Evolutionary conservation across 1,284 basidiomycete species (phyloP), one percentile per base, ranked within the genome.

Genomic region (Ceratobasidium sp.): DNA sequence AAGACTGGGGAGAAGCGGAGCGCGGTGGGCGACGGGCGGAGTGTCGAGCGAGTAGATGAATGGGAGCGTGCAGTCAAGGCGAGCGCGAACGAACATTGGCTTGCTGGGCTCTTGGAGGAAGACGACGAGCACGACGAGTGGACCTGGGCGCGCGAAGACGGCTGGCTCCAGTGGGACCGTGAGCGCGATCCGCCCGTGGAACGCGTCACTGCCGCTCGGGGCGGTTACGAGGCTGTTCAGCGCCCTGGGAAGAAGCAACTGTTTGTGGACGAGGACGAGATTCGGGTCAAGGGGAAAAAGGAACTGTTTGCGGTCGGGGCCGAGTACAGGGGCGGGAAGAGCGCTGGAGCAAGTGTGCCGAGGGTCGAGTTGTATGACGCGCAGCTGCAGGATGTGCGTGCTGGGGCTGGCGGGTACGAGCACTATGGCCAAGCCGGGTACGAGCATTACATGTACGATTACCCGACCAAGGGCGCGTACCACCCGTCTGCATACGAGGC

Each of bases 321-420:
- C 39, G 58, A 61, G 58, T 43, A 61, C 14, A 29, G 58, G 14
- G 37, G 37, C 14, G 51, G 49, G 24, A 56, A 29, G 22, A 29
- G n/a, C 2, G n/a, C n/a, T 6, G 49, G 37, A 3, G 24, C 2
- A 4, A 22, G 29, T 19, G 37, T 39, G 9, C 66, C 66, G 14
- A 29, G 66, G 29, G 66, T 69, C 22, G 66, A 69, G 53, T 27
- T 69, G 43, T 69, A 69, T 39, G 66, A 69, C 24, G 51, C 66
- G 11, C 66, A 53, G n/a, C 22, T 69, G n/a, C 66, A 46, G 11
- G 27, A 54, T 24, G 53, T 61, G 34, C 58, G 58, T 22, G 37
- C 24, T 19, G 43, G 43, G 9, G 8, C 43, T 9, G 19, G 51
- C 51, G 51, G n/a, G 51, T 24, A 29, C 34, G 34, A 61, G 2